Evolutionary conservation across 2,329 filamentous ascomycete genomes (phyloP).

Genomic region (Ophiognomonia clavigignenti-juglandacearum): DNA sequence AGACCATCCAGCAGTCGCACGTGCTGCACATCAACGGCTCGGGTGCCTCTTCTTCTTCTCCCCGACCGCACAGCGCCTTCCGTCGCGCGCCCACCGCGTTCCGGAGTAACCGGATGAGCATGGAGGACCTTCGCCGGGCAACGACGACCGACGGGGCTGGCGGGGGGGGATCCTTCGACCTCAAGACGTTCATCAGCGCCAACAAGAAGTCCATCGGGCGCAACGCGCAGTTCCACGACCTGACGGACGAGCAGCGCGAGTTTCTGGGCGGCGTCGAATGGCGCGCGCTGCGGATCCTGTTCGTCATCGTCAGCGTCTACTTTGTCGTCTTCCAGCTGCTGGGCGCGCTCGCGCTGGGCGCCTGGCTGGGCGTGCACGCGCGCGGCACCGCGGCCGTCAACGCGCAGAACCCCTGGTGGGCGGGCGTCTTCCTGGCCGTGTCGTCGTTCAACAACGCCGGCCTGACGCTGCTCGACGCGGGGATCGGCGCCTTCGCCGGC

Average conservation of each 20-base stretch:
- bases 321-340: slow-evolving; percentile 55
- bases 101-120: slow-evolving; percentile 4
- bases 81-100: slow-evolving; percentile 1
- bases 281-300: slow-evolving; percentile 54
- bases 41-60: neutral
- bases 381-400: slow-evolving; percentile 18
- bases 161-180: too few species aligned
- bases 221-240: slow-evolving; percentile 50
- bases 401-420: slow-evolving; percentile 47
- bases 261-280: slow-evolving; percentile 60
- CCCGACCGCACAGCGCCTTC: slow-evolving; percentile 1
- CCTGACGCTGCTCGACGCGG: slow-evolving; percentile 51
- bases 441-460: slow-evolving; percentile 55
- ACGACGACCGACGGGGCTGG: slow-evolving; percentile 15
- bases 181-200: slow-evolving; percentile 27
- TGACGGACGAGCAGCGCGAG: slow-evolving; percentile 49
- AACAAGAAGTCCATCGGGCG: slow-evolving; percentile 36
- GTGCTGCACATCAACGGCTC: slow-evolving; percentile 2
- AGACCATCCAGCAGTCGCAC: slow-evolving; percentile 5
- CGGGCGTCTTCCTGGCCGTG: slow-evolving; percentile 49
- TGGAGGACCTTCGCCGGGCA: slow-evolving; percentile 8
- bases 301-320: slow-evolving; percentile 57
- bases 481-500: slow-evolving; percentile 43
- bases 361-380: slow-evolving; percentile 20
- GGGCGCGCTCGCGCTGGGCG: slow-evolving; percentile 53